phyloP scores from a whole-genome alignment of 495 filamentous ascomycete species.

The Daldinia childiae region DNA sequence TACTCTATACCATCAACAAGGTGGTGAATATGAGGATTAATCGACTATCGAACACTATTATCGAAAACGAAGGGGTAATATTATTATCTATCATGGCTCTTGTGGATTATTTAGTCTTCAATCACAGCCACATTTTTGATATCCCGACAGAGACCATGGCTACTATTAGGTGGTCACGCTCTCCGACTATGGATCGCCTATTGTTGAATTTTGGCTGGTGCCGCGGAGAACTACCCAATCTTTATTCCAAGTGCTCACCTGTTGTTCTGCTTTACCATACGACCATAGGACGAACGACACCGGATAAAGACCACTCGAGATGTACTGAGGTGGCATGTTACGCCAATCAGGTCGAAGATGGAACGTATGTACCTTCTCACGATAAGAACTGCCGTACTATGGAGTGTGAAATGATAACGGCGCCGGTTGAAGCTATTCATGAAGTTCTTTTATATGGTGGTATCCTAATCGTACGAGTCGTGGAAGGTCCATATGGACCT shows the following conservation, averaged over 20 bases:
- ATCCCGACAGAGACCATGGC: neutral
- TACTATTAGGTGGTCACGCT: neutral
- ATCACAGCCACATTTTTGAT: neutral
- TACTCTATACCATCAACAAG: neutral
- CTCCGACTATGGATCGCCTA: neutral
- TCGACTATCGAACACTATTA: neutral
- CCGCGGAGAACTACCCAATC: neutral
- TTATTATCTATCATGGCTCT: neutral
- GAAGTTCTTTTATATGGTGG: neutral
- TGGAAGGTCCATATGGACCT: neutral
- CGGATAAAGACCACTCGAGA: neutral
- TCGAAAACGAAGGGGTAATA: neutral
- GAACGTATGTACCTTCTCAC: neutral
- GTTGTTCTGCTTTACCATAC: neutral
- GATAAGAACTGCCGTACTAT: neutral
- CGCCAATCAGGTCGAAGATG: neutral
- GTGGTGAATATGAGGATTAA: neutral
- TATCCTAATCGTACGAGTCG: neutral
- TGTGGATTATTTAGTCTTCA: conserved; percentile 3
- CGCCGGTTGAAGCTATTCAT: neutral
- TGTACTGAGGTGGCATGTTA: neutral
- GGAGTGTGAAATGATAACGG: neutral
- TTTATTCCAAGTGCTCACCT: neutral
- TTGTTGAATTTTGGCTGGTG: neutral
- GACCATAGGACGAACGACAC: neutral